phyloP scores from a whole-genome alignment of 2,329 filamentous ascomycete genomes.

The Exophiala aquamarina region DNA sequence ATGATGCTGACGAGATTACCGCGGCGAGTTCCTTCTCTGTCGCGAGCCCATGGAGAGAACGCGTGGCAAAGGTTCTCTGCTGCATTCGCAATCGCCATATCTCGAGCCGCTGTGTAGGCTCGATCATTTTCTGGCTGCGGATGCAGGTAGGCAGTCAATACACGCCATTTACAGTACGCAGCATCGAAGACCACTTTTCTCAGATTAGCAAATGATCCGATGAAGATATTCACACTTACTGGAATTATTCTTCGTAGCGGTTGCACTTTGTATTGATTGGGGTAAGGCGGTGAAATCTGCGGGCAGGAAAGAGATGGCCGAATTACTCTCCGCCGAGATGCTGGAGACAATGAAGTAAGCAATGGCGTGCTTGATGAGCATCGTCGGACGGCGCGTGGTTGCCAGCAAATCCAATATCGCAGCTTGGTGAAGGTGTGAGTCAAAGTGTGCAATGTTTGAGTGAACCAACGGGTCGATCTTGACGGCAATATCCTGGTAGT shows the following conservation, averaged over 20 bases:
- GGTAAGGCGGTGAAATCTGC: neutral
- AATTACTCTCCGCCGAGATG: neutral
- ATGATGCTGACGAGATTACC: conserved; percentile 3
- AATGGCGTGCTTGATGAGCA: conserved; percentile 7
- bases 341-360: conserved; percentile 4
- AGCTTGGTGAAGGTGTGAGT: conserved; percentile 1
- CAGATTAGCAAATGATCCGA: neutral
- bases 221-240: neutral
- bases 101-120: conserved; percentile 1
- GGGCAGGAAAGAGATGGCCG: too few relatives aligned
- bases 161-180: conserved; percentile 3
- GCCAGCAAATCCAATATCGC: neutral
- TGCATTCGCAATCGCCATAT: neutral
- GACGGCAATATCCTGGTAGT: conserved; percentile 24
- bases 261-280: neutral
- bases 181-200: neutral
- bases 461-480: neutral
- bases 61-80: conserved; percentile 2
- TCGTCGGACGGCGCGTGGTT: neutral
- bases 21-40: neutral
- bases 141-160: conserved; percentile 3
- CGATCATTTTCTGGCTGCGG: neutral
- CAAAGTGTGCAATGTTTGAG: neutral
- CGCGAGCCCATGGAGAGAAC: conserved; percentile 6
- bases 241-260: neutral